Percentiles rank a stretch among this genome's conserved stretches.
These are phyloP conservation scores for Phytopythium vexans DNA, from an alignment of 352 stramenopile species.

Conservation along the genomic window DNA sequence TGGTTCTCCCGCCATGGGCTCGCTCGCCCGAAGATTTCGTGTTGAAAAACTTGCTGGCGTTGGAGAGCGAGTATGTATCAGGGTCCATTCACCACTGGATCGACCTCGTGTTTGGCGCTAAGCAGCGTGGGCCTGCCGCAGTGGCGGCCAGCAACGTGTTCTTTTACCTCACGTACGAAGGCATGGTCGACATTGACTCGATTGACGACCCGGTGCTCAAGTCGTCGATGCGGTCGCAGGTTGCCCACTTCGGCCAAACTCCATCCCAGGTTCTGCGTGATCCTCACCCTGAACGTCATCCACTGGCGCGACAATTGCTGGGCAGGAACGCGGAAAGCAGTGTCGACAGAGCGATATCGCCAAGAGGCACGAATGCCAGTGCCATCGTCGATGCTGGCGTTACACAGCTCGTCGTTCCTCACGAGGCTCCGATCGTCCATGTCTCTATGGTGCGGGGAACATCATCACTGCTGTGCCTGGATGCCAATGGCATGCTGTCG, in stretches of 20 bases:
- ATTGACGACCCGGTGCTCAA: constrained; percentile 91
- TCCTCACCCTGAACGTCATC: constrained; percentile 60
- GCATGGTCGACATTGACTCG: constrained; percentile 96
- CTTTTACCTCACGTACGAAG: constrained; percentile 99
- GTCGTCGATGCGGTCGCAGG: constrained; percentile 95
- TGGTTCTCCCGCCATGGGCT: constrained; percentile 92
- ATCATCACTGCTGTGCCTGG: constrained; percentile 60
- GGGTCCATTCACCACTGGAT: constrained; percentile 88
- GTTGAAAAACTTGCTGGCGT: constrained; percentile 77
- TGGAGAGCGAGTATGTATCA: constrained; percentile 87
- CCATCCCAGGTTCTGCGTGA: constrained; percentile 95
- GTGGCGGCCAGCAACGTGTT: constrained; percentile 96
- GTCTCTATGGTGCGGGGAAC: constrained; percentile 41
- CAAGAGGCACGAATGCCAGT: no score
- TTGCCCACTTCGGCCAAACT: constrained; percentile 98
- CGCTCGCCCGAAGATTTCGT: constrained; percentile 79
- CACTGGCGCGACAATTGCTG: constrained; percentile 6
- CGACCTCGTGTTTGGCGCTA: constrained; percentile 78
- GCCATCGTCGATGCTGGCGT: not conserved
- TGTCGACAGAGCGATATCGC: no score
- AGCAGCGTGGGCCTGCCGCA: constrained; percentile 75
- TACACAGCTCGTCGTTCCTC: constrained; percentile 40
- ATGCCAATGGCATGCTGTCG: constrained; percentile 69
- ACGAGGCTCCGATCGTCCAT: constrained; percentile 58
- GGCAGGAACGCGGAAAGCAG: no score